These are phyloP conservation scores for Metschnikowia lochheadii DNA, from an alignment of 805 yeast species.

Conservation along the genomic window DNA sequence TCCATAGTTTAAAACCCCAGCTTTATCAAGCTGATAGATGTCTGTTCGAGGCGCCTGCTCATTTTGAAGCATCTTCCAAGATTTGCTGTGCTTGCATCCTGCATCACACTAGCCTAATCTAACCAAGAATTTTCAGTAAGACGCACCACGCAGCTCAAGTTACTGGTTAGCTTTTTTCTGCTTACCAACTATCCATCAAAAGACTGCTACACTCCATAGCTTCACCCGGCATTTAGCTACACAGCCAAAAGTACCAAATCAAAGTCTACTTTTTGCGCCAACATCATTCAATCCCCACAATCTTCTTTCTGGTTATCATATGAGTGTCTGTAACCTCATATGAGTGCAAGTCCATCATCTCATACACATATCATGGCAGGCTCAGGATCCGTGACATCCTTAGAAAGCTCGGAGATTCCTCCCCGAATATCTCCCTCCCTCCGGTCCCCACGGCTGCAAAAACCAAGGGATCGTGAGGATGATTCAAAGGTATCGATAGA, in stretches of 20 bases:
- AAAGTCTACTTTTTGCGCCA: neutral
- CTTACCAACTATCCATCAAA: neutral
- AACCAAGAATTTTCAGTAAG: neutral
- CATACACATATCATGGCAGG: neutral
- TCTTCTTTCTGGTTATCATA: neutral
- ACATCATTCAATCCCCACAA: neutral
- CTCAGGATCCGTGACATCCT: neutral
- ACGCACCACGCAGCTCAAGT: neutral
- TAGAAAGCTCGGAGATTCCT: neutral
- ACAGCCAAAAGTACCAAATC: neutral
- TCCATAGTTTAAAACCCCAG: neutral
- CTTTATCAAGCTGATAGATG: neutral
- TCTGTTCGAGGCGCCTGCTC: neutral
- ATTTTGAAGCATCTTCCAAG: neutral
- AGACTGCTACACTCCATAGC: neutral
- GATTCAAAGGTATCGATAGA: conserved; percentile 8
- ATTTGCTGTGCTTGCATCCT: conserved; percentile 1
- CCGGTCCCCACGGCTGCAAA: neutral
- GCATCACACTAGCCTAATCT: conserved; percentile 1
- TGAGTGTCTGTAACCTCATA: neutral
- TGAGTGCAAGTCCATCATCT: neutral
- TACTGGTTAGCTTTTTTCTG: neutral
- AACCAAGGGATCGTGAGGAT: neutral
- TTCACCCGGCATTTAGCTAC: neutral
- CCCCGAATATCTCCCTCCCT: conserved; percentile 1